phyloP scores from a whole-genome alignment of 2,329 filamentous ascomycete species.

The Lachnellula willkommii region DNA sequence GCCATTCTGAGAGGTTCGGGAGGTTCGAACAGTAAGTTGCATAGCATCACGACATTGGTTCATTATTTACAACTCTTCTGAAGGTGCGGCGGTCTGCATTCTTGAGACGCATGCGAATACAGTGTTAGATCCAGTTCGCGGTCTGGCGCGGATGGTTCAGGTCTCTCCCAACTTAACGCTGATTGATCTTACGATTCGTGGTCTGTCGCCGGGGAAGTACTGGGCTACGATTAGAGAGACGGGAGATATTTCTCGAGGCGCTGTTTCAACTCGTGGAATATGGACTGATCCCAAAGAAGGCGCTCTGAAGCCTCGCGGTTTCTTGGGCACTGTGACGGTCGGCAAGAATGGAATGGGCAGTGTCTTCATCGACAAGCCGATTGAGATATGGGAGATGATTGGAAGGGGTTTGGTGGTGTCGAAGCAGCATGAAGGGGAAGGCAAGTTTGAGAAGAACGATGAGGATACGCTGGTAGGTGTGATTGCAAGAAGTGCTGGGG shows the following conservation, averaged over 20 bases:
- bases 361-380: constrained; percentile 72
- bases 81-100: constrained; percentile 85
- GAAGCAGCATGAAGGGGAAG: constrained; percentile 54
- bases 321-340: constrained; percentile 72
- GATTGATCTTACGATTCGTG: constrained; percentile 80
- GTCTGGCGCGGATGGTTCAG: constrained; percentile 89
- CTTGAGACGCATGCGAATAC: constrained; percentile 71
- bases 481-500: constrained; percentile 90
- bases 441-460: constrained; percentile 63
- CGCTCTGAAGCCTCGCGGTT: constrained; percentile 47
- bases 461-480: constrained; percentile 85
- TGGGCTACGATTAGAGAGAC: constrained; percentile 77
- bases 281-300: constrained; percentile 51
- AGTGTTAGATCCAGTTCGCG: constrained; percentile 66
- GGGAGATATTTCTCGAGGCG: constrained; percentile 80
- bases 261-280: constrained; percentile 74
- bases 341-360: constrained; percentile 69
- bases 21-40: constrained; percentile 67
- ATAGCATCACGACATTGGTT: constrained; percentile 6
- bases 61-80: constrained; percentile 5
- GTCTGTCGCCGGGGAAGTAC: constrained; percentile 76
- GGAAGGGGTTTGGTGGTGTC: constrained; percentile 87
- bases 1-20: constrained; percentile 90
- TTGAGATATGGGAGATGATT: constrained; percentile 95
- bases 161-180: constrained; percentile 73